A percentile compares a stretch with the other conserved stretches of the same genome.
Evolutionary conservation across 2,329 filamentous ascomycete genomes (phyloP).

Genomic region (Cordyceps cateniannulata): DNA sequence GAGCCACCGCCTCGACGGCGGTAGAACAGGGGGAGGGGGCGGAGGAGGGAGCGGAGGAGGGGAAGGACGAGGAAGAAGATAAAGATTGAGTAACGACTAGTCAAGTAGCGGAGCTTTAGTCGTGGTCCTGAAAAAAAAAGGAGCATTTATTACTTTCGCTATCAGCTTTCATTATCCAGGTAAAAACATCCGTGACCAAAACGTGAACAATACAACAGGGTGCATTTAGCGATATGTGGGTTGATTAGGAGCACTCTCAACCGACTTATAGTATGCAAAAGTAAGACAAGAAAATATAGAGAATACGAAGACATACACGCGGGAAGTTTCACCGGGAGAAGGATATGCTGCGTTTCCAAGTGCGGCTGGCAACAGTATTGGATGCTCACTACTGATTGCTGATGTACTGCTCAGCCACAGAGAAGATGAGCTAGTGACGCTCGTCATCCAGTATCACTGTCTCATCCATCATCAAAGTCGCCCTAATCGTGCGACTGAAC

Average conservation of each 20-base stretch:
- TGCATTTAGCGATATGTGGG: neutral
- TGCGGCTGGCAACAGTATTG: neutral
- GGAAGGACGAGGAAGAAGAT: neutral
- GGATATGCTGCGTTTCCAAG: no score
- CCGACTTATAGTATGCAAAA: neutral
- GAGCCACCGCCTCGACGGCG: conserved; percentile 17
- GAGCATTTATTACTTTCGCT: neutral
- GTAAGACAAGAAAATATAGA: neutral
- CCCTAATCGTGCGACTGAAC: conserved; percentile 49
- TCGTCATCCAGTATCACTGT: neutral
- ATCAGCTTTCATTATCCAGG: neutral
- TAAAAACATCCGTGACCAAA: neutral
- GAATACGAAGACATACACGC: neutral
- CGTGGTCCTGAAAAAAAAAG: neutral
- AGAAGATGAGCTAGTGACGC: neutral
- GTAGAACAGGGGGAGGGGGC: conserved; percentile 15
- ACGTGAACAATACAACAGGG: neutral
- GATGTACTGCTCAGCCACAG: neutral
- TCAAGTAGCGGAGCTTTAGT: neutral
- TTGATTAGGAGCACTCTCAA: neutral
- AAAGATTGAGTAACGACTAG: no score
- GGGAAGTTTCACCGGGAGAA: neutral
- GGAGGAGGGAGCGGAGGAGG: conserved; percentile 13
- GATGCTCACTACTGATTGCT: neutral
- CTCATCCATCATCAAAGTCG: conserved; percentile 21